Conservation (phyloP, 306 rosid species). For the Fagus crenata region DNA sequence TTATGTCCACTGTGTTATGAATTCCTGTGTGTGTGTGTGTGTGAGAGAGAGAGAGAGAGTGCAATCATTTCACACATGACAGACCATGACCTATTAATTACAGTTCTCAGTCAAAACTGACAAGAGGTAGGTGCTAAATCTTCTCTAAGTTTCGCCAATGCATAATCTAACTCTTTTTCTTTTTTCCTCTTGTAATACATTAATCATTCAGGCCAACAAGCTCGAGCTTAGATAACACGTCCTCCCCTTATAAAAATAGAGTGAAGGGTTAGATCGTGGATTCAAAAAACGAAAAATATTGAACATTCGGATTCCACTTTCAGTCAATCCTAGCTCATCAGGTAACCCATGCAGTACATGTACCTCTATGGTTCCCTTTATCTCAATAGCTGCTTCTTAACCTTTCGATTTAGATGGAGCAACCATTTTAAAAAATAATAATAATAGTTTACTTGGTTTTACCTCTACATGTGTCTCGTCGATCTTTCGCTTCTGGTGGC, state of each 20-base stretch:
- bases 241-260: slow-evolving; percentile 8
- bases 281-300: slow-evolving; percentile 15
- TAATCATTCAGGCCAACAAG: neutral
- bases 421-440: neutral
- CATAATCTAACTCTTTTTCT: too few species aligned
- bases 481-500: slow-evolving; percentile 97
- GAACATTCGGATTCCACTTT: neutral
- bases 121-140: too few species aligned
- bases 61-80: too few species aligned
- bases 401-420: neutral
- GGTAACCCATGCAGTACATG: neutral
- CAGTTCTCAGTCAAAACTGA: too few species aligned
- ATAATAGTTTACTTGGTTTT: slow-evolving; percentile 15
- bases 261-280: slow-evolving; percentile 12
- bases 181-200: too few species aligned
- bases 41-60: too few species aligned
- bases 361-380: neutral
- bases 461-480: slow-evolving; percentile 99
- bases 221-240: slow-evolving; percentile 22
- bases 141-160: too few species aligned
- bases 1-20: too few species aligned
- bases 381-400: neutral
- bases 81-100: too few species aligned
- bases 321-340: neutral
- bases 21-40: too few species aligned